Conservation (phyloP, 2,329 filamentous ascomycete genomes). For the Verticillium klebahnii region DNA sequence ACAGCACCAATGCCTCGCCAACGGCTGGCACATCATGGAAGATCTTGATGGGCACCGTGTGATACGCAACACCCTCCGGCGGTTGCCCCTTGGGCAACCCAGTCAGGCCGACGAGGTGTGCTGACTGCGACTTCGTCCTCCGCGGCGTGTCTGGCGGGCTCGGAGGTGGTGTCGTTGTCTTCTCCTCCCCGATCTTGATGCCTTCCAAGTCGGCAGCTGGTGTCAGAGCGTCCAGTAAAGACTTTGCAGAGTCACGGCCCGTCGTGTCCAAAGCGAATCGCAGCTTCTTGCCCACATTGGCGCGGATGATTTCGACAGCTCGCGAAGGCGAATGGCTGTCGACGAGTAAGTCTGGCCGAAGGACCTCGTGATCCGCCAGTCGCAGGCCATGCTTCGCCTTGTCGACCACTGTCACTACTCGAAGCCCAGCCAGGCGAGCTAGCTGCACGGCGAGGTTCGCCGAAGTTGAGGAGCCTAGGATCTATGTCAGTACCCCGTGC, state of each 20-base stretch:
- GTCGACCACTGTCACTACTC: slow-evolving; percentile 63
- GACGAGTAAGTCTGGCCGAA: slow-evolving; percentile 58
- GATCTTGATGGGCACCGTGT: slow-evolving; percentile 69
- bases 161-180: slow-evolving; percentile 17
- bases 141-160: slow-evolving; percentile 34
- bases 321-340: slow-evolving; percentile 62
- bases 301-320: slow-evolving; percentile 60
- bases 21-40: slow-evolving; percentile 65
- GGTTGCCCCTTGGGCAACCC: slow-evolving; percentile 57
- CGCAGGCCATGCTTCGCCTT: slow-evolving; percentile 59
- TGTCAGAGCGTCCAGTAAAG: slow-evolving; percentile 50
- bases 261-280: slow-evolving; percentile 67
- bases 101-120: slow-evolving; percentile 63
- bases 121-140: slow-evolving; percentile 13
- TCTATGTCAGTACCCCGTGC: background rate
- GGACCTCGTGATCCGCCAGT: slow-evolving; percentile 39
- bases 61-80: slow-evolving; percentile 44
- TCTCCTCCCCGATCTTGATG: background rate
- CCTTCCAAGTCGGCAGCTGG: slow-evolving; percentile 13
- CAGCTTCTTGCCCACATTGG: slow-evolving; percentile 51
- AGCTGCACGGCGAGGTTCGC: slow-evolving; percentile 64
- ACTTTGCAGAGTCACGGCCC: slow-evolving; percentile 57
- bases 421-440: slow-evolving; percentile 60
- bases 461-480: slow-evolving; percentile 59
- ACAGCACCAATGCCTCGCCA: slow-evolving; percentile 57